Base-by-base conservation (phyloP, 2,329 filamentous ascomycete genomes). In the Podosphaera fusca region DNA sequence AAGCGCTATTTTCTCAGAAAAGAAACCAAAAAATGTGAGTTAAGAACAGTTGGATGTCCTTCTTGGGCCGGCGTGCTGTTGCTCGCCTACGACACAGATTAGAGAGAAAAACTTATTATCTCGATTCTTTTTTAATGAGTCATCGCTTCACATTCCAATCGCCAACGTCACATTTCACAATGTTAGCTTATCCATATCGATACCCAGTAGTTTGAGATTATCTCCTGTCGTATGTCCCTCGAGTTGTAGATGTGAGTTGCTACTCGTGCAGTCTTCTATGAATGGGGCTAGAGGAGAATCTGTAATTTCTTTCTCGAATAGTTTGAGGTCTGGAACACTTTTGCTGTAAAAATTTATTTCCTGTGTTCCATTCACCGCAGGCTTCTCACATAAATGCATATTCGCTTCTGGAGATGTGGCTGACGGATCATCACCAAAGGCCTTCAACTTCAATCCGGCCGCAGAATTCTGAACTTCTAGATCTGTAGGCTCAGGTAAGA, bases 401-500 rank as follows among this genome's bases (percentile, higher is more conserved):
- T 45, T 21, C 21, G 21, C 21, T 21, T 21, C 21, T 21, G 21
- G 21, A 21, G 21, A 21, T 21, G 21, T 21, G 21, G 21, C 21
- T 21, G 21, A 21, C 21, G 21, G 21, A 21, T 21, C 21, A 21
- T 73, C 71, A 45, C 73, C 69, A 5, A 78, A 64, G 61, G 71
- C 71, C 49, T 77, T 60, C 34, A 70, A 67, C 0, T 68, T 69
- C 30, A 64, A 47, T 2, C n/a, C 10, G 10, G 38, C 38, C 38
- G 3, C 1, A 4, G 10, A 42, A 6, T 42, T 12, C 10, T 7
- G 3, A 42, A 42, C n/a, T 7, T 42, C 38, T 42, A 12, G 38
- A 4, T 10, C 34, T 36, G 74, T 75, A 53, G 78, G 77, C 67
- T 94, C 87, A 56, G 87, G 80, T 1, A 84, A 68, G 40, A 87